Evolutionary conservation across 2,329 filamentous ascomycete genomes (phyloP), one percentile per base, ranked within the genome.

Genomic region (Cryphonectria japonica): DNA sequence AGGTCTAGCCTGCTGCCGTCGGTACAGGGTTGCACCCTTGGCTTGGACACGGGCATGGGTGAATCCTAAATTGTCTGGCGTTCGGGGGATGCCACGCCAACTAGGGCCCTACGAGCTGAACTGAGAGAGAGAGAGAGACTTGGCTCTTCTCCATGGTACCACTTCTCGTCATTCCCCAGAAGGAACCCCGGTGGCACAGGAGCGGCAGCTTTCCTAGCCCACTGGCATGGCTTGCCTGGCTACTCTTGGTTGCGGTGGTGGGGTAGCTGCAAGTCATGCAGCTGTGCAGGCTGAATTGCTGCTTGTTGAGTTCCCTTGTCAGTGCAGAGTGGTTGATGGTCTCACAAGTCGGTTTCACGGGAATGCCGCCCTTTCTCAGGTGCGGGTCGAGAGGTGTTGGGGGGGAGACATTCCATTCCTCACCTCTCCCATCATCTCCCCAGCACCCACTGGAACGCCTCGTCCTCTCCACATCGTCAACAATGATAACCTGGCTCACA

Each of bases 261-360:
- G 59, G 66, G 66, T 46, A 68, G 41, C 63, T 26, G 41, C 41
- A n/a, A 52, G 19, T n/a, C 63, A 32, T 34, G 41, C 29, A 52
- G n/a, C 63, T 22, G 26, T 26, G 37, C 14, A 43, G 11, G 11
- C 6, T 52, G 37, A 16, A 41, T 14, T 52, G 43, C 60, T 29
- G 26, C 59, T 39, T 19, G 9, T 37, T 26, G 41, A 37, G 26
- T 14, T 26, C 22, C 29, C 22, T 46, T 52, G 11, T 29, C 26
- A 22, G 22, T 39, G 41, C 26, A 34, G 57, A n/a, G 46, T 50
- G 46, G 14, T 13, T 7, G 63, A 16, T 13, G 13, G 63, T 65
- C 63, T 50, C 54, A 67, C 37, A 68, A 63, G 50, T 43, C 43
- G 64, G 60, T 70, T 68, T 68, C 69, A 70, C 61, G 69, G 43